Percentiles rank a stretch among this genome's conserved stretches.
Evolutionary conservation across 805 yeast species (phyloP).

Genomic region (Barnettozyma wickerhamii): DNA sequence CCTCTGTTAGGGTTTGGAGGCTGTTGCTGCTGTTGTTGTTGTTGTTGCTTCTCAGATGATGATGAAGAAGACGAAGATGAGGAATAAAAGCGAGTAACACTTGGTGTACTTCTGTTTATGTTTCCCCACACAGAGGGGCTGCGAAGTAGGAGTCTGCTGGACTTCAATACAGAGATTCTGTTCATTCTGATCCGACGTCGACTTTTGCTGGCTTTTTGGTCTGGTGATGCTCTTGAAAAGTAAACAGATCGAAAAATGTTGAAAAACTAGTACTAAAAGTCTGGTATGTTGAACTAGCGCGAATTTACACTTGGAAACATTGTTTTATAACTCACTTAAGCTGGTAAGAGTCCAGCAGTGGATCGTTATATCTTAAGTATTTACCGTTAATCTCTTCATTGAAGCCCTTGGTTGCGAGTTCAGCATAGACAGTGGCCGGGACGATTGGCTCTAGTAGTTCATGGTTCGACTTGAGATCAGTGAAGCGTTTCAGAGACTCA

Average conservation of each 20-base stretch:
- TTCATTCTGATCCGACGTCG: no score
- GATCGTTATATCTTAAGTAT: constrained; percentile 59
- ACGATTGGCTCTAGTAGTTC: constrained; percentile 62
- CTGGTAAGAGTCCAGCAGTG: constrained; percentile 11
- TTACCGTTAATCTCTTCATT: constrained; percentile 56
- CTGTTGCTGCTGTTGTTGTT: constrained; percentile 1
- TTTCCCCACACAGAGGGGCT: background rate
- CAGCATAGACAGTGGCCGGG: constrained; percentile 69
- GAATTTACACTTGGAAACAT: background rate
- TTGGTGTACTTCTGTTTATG: background rate
- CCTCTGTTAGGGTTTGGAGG: constrained; percentile 22
- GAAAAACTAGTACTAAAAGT: no score
- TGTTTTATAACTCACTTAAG: background rate
- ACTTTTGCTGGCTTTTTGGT: no score
- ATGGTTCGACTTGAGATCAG: constrained; percentile 52
- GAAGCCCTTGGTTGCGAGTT: constrained; percentile 60
- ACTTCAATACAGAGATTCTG: background rate
- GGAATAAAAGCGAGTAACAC: constrained; percentile 1
- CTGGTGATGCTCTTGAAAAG: no score
- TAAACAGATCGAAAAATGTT: no score
- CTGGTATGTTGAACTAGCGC: no score
- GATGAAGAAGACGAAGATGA: background rate
- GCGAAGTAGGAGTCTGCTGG: background rate
- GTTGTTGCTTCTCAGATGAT: background rate
- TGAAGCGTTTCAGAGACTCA: constrained; percentile 56